These are phyloP conservation scores for Macadamia integrifolia DNA, from an alignment of 164 flowering plant genomes.

Conservation along the genomic window DNA sequence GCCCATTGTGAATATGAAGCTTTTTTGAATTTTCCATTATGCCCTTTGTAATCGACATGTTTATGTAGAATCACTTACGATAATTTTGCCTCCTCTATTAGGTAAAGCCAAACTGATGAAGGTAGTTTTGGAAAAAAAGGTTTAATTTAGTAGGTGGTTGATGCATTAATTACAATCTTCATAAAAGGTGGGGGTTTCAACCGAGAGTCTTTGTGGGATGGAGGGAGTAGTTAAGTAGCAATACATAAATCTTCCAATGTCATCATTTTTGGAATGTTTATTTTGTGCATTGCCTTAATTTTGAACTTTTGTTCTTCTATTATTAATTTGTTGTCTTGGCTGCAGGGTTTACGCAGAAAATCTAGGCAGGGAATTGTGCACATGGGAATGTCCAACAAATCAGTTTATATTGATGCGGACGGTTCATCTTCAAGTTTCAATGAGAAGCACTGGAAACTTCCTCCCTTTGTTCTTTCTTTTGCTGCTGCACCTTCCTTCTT, in stretches of 20 bases:
- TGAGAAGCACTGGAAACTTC: constrained; percentile 33
- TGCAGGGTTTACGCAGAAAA: constrained; percentile 35
- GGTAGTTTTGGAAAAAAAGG: too few relatives aligned
- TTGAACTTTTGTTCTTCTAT: not conserved
- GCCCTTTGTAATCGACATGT: too few relatives aligned
- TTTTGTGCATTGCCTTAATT: not conserved
- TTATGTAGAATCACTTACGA: too few relatives aligned
- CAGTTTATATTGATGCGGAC: constrained; percentile 19
- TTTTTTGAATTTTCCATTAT: too few relatives aligned
- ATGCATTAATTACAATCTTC: too few relatives aligned
- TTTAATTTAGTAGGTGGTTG: too few relatives aligned
- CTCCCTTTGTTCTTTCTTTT: constrained; percentile 57
- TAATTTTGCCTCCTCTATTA: too few relatives aligned
- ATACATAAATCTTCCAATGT: not conserved
- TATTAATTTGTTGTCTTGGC: constrained; percentile 5
- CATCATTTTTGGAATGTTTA: not conserved
- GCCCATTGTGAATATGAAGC: too few relatives aligned
- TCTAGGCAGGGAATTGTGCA: constrained; percentile 23
- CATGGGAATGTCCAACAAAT: constrained; percentile 26
- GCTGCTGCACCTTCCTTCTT: constrained; percentile 67
- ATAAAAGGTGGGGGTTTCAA: too few relatives aligned
- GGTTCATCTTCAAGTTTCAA: constrained; percentile 17
- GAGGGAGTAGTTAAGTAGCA: too few relatives aligned
- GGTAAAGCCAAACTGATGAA: too few relatives aligned
- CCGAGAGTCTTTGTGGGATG: too few relatives aligned